A percentile compares a stretch with the other conserved stretches of the same genome.
These are phyloP conservation scores for Termitomyces eurrhizus DNA, from an alignment of 768 basidiomycete genomes.

Conservation along the genomic window DNA sequence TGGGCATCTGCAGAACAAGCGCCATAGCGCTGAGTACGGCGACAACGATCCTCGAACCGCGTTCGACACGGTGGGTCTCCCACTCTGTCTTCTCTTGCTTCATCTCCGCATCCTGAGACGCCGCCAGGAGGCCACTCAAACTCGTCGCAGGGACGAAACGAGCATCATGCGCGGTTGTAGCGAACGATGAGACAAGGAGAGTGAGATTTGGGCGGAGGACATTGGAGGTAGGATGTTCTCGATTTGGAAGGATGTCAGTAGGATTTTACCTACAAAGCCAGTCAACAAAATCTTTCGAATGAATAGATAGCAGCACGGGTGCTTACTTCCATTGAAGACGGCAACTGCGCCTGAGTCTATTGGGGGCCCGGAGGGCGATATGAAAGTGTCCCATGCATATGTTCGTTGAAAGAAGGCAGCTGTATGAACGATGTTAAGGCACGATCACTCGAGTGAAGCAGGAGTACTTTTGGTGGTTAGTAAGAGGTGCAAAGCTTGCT, in stretches of 20 bases:
- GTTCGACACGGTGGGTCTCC: slow-evolving; percentile 80
- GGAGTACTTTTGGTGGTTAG: slow-evolving; percentile 62
- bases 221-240: slow-evolving; percentile 99
- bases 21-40: slow-evolving; percentile 86
- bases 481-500: slow-evolving; percentile 60
- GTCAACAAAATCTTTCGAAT: background rate
- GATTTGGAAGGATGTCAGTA: slow-evolving; percentile 88
- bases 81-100: slow-evolving; percentile 35
- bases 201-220: slow-evolving; percentile 56
- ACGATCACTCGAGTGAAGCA: background rate
- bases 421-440: slow-evolving; percentile 21
- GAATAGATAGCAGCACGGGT: background rate
- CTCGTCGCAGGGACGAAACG: slow-evolving; percentile 60
- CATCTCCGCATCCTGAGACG: slow-evolving; percentile 21
- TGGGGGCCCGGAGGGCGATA: slow-evolving; percentile 55
- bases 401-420: slow-evolving; percentile 53
- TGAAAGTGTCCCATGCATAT: slow-evolving; percentile 78
- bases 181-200: slow-evolving; percentile 27
- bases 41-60: slow-evolving; percentile 86
- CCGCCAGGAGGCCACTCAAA: slow-evolving; percentile 20
- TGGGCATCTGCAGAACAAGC: slow-evolving; percentile 93
- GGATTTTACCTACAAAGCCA: slow-evolving; percentile 65
- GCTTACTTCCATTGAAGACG: slow-evolving; percentile 84
- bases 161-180: slow-evolving; percentile 77
- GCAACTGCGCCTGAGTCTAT: slow-evolving; percentile 81